Evolutionary conservation across 768 basidiomycete species (phyloP).

Genomic region (Suillus americanus): DNA sequence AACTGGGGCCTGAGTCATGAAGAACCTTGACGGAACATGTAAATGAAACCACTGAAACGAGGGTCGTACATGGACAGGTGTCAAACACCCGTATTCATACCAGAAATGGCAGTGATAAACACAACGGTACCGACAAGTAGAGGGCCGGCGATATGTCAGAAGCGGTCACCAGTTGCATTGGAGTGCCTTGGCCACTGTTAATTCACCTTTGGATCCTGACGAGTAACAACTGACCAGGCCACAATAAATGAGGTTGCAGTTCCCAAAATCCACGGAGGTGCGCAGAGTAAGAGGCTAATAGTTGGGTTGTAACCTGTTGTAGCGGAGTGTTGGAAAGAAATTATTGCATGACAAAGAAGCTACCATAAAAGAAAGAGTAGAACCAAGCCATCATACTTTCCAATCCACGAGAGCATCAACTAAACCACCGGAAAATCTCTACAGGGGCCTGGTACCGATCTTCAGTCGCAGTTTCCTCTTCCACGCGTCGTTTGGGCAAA

Average conservation of each 20-base stretch:
- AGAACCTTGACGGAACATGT: slow-evolving; percentile 45
- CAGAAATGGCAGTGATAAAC: slow-evolving; percentile 63
- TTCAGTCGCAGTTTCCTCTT: slow-evolving; percentile 59
- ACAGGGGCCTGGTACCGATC: slow-evolving; percentile 41
- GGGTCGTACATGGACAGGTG: slow-evolving; percentile 59
- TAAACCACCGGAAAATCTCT: slow-evolving; percentile 45
- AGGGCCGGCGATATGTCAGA: slow-evolving; percentile 61
- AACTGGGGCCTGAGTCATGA: slow-evolving; percentile 71
- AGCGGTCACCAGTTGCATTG: slow-evolving; percentile 68
- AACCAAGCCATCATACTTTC: slow-evolving; percentile 79
- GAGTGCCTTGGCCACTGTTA: slow-evolving; percentile 54
- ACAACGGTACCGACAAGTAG: slow-evolving; percentile 60
- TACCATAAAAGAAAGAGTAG: slow-evolving; percentile 54
- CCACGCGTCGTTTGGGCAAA: slow-evolving; percentile 57
- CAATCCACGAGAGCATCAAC: slow-evolving; percentile 62
- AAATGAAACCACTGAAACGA: not conserved
- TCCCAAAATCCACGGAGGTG: slow-evolving; percentile 70
- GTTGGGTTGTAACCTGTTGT: slow-evolving; percentile 68
- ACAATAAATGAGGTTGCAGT: slow-evolving; percentile 53
- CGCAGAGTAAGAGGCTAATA: slow-evolving; percentile 68
- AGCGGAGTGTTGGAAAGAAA: slow-evolving; percentile 71
- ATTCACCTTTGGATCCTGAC: not conserved
- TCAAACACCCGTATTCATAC: slow-evolving; percentile 59
- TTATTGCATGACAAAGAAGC: slow-evolving; percentile 70
- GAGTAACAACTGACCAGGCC: slow-evolving; percentile 39